Evolutionary conservation across 805 yeast species (phyloP).

Genomic region (Kuraishia capsulata): DNA sequence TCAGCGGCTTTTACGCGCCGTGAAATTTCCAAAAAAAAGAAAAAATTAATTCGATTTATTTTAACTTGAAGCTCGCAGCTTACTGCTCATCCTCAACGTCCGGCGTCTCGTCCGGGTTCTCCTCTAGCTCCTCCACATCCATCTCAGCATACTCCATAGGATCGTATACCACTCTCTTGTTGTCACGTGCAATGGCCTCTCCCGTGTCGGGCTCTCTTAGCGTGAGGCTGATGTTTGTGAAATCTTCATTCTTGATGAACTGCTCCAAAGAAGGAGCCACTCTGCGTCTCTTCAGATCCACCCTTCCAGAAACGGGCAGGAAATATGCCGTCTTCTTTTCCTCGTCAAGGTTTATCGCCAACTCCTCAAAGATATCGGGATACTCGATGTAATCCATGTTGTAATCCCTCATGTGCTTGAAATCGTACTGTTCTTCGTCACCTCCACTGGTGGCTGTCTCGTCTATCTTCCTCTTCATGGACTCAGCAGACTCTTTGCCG

Average conservation of each 20-base stretch:
- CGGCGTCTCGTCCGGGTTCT: neutral
- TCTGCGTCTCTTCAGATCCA: conserved; percentile 81
- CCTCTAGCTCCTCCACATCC: conserved; percentile 2
- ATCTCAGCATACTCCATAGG: conserved; percentile 63
- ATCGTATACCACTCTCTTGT: conserved; percentile 58
- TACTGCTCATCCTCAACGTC: neutral
- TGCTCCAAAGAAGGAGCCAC: conserved; percentile 51
- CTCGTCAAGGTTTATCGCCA: conserved; percentile 55
- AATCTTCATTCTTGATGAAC: conserved; percentile 44
- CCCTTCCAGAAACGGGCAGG: conserved; percentile 67
- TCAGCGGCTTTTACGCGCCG: too few species aligned
- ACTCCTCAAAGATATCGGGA: conserved; percentile 42
- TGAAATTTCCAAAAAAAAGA: too few species aligned
- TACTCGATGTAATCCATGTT: conserved; percentile 54
- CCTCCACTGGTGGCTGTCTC: conserved; percentile 35
- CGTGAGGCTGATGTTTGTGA: conserved; percentile 52
- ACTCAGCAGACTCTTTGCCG: conserved; percentile 29
- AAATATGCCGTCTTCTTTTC: conserved; percentile 56
- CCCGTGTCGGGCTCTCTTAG: conserved; percentile 66
- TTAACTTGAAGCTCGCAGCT: too few species aligned
- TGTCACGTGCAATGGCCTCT: conserved; percentile 63
- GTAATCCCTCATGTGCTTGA: conserved; percentile 65
- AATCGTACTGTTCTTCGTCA: conserved; percentile 33
- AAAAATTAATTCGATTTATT: too few species aligned
- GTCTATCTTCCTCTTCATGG: conserved; percentile 31